A percentile compares a stretch with the other conserved stretches of the same genome.
Conservation (phyloP, 345 rosid genomes). For the Microthlaspi erraticum region DNA sequence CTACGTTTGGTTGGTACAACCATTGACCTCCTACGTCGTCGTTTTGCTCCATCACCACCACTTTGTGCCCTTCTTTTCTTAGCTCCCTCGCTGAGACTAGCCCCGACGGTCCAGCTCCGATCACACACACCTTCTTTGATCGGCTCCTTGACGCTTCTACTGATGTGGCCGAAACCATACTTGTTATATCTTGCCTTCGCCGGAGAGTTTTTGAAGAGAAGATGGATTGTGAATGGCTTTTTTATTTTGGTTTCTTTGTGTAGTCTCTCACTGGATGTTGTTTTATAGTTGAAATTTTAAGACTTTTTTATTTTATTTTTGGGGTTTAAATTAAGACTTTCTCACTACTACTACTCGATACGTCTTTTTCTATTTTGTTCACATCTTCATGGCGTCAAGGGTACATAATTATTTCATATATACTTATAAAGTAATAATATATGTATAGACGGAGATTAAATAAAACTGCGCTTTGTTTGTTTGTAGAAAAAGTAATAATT, state of each 20-base stretch:
- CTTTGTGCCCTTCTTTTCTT: conserved; percentile 78
- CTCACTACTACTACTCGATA: conserved; percentile 45
- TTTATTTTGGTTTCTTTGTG: conserved; percentile 18
- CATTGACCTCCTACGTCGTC: conserved; percentile 94
- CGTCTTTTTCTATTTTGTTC: conserved; percentile 10
- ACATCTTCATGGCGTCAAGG: conserved; percentile 15
- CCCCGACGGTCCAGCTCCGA: conserved; percentile 97
- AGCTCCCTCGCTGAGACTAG: conserved; percentile 88
- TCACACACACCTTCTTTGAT: conserved; percentile 77
- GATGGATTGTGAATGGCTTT: conserved; percentile 7
- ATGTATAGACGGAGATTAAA: neutral
- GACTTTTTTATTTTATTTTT: neutral
- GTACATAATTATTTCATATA: neutral
- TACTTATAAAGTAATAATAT: neutral
- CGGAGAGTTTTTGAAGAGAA: conserved; percentile 24
- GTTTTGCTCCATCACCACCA: conserved; percentile 80
- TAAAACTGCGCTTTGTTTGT: neutral
- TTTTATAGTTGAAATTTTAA: conserved; percentile 32
- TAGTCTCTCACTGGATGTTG: conserved; percentile 23
- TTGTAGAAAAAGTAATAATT: conserved; percentile 9
- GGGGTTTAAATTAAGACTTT: conserved; percentile 26
- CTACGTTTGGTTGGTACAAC: conserved; percentile 68
- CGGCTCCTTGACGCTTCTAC: conserved; percentile 25
- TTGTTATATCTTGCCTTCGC: neutral
- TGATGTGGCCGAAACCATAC: conserved; percentile 37